Evolutionary conservation across 208 protist species (phyloP).

Genomic region (Lotmaria passim): DNA sequence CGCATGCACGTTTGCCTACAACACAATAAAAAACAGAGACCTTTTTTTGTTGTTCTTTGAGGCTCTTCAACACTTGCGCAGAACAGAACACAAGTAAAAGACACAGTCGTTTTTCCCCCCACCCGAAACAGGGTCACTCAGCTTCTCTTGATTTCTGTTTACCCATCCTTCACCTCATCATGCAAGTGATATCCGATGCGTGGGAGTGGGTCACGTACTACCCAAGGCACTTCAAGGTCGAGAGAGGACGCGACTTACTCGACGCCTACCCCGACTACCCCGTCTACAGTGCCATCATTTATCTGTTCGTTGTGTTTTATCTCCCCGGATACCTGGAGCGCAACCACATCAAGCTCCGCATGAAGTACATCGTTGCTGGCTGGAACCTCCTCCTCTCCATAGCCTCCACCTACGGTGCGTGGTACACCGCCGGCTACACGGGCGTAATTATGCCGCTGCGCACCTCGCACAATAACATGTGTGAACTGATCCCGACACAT

Average conservation of each 20-base stretch:
- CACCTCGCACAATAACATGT: conserved; percentile 13
- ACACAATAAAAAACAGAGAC: no score
- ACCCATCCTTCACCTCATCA: no score
- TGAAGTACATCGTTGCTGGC: conserved; percentile 44
- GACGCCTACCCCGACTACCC: conserved; percentile 36
- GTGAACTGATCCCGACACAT: conserved; percentile 11
- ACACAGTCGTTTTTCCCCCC: no score
- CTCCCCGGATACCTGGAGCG: conserved; percentile 28
- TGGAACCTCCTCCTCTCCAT: conserved; percentile 88
- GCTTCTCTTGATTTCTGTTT: no score
- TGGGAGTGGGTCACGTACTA: conserved; percentile 20
- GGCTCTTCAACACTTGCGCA: no score
- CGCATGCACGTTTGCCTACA: no score
- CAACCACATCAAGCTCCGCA: conserved; percentile 36
- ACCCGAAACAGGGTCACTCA: no score
- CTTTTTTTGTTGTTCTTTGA: no score
- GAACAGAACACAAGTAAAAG: no score
- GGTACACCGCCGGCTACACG: conserved; percentile 44
- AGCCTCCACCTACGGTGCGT: conserved; percentile 68
- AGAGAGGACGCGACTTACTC: conserved; percentile 19
- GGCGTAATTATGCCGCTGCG: conserved; percentile 14
- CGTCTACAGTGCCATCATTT: conserved; percentile 34
- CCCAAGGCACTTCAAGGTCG: conserved; percentile 29
- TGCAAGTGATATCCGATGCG: not conserved
- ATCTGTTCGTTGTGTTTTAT: conserved; percentile 35